Base-by-base conservation (phyloP, 2,329 filamentous ascomycete species). In the Arthroderma sp. region DNA sequence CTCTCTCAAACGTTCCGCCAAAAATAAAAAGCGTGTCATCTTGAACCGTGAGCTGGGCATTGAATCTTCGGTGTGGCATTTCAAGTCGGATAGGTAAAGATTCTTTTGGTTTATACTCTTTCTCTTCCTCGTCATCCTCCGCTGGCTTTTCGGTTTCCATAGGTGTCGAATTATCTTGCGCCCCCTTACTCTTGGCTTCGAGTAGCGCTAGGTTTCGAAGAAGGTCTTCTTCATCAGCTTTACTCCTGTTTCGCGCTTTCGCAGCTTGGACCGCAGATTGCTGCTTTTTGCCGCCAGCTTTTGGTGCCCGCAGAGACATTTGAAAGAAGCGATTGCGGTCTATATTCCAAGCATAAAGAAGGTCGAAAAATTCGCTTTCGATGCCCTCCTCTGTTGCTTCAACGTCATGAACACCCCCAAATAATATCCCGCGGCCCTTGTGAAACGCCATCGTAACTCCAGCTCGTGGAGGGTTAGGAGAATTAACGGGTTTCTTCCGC, bases 291-390 rank as follows among this genome's bases (percentile, higher is more conserved):
- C 78, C 75, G 40, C 76, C 75, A 15, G 73, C 69, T 28, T 86
- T 79, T 2, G 86, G 77, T 54, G 86, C 85, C 43, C 88, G 75
- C 38, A 96, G 69, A 6, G 71, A 69, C 38, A 96, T 71, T 2
- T 83, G 85, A 69, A 96, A 95, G 68, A 94, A 96, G 6, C 91
- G 75, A 60, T 98, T 98, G 48, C 89, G 78, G 57, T 96, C 91
- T 50, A 94, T 80, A 58, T 94, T 95, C 86, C 88, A 96, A 4
- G 88, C 84, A 57, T 84, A 93, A 27, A 96, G 66, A 45, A 81
- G 77, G 56, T 95, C 89, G 69, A 96, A 98, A 66, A 98, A 98
- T 61, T 95, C 88, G 58, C 86, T 94, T 44, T 98, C 89, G 53
- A 98, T 94, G 3, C 85, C 87, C 62, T 98, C 91, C 60, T 94